A percentile compares a stretch with the other conserved stretches of the same genome.
These are phyloP conservation scores for Malus sieversii DNA, from an alignment of 306 rosid genomes.

Conservation along the genomic window DNA sequence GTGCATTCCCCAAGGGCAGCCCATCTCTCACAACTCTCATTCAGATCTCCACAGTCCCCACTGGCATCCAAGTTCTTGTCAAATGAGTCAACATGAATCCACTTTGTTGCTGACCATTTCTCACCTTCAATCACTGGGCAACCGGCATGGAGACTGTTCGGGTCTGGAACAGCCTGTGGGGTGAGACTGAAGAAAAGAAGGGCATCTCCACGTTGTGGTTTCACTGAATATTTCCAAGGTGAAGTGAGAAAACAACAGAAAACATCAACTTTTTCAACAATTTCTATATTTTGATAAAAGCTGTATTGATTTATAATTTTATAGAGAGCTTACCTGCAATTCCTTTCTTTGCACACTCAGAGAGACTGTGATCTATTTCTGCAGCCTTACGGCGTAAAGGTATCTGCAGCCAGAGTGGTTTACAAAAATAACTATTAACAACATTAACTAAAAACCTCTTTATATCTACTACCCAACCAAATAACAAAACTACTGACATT, in stretches of 20 bases:
- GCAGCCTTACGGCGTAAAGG: constrained; percentile 49
- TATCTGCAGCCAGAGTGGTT: constrained; percentile 41
- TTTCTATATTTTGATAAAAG: not conserved
- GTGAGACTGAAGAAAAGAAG: constrained; percentile 92
- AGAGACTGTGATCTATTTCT: constrained; percentile 47
- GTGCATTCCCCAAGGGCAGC: constrained; percentile 93
- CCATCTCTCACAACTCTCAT: constrained; percentile 88
- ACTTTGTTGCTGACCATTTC: constrained; percentile 99
- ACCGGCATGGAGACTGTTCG: constrained; percentile 84
- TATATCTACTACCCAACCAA: not conserved
- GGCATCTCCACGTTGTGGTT: constrained; percentile 93
- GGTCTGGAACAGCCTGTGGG: constrained; percentile 70
- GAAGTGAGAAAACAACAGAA: constrained; percentile 10
- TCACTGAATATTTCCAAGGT: constrained; percentile 38
- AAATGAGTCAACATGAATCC: constrained; percentile 91
- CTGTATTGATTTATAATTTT: not conserved
- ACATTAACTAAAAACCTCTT: constrained; percentile 7
- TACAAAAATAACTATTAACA: constrained; percentile 10
- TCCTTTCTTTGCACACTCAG: constrained; percentile 92
- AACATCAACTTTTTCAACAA: not conserved
- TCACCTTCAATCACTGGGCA: constrained; percentile 98
- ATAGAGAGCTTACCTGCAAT: constrained; percentile 56
- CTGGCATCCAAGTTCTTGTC: constrained; percentile 49
- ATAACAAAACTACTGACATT: not conserved
- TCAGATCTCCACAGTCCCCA: constrained; percentile 58